Evolutionary conservation across 768 basidiomycete species (phyloP).

Genomic region (Xerocomus potaroensis): DNA sequence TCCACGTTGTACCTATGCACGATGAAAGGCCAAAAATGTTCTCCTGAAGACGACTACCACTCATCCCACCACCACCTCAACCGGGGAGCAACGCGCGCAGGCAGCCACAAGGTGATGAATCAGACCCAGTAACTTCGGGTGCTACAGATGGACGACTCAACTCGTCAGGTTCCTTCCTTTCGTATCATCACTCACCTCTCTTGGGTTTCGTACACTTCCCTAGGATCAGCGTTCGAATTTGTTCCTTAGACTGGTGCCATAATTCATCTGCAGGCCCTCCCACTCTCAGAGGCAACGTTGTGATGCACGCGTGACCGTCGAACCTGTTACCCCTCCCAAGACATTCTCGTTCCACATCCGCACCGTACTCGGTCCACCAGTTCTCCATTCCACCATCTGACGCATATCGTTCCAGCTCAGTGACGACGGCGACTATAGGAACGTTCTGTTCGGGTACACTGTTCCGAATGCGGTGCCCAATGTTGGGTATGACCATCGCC

Average conservation of each 20-base stretch:
- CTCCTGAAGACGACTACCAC: neutral
- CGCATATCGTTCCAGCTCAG: constrained; percentile 22
- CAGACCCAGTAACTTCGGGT: neutral
- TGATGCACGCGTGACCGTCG: constrained; percentile 37
- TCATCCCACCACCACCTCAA: neutral
- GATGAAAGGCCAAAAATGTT: neutral
- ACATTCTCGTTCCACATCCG: constrained; percentile 20
- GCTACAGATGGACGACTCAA: constrained; percentile 8
- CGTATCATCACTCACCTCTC: constrained; percentile 13
- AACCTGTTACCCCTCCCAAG: constrained; percentile 24
- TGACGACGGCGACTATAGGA: constrained; percentile 25
- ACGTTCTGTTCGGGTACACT: neutral
- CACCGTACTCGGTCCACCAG: constrained; percentile 31
- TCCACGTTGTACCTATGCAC: neutral
- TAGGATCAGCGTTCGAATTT: constrained; percentile 11
- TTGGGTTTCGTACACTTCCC: constrained; percentile 8
- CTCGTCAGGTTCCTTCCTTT: neutral
- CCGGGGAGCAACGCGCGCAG: constrained; percentile 1
- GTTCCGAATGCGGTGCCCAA: constrained; percentile 7
- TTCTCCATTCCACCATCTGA: constrained; percentile 22
- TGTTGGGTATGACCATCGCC: constrained; percentile 10
- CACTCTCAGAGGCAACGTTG: constrained; percentile 22
- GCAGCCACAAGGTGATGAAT: neutral
- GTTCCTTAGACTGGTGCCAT: constrained; percentile 16
- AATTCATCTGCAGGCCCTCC: constrained; percentile 13